Evolutionary conservation across 208 protist species (phyloP), one percentile per base, ranked within the genome.

Genomic region (Lotmaria passim): DNA sequence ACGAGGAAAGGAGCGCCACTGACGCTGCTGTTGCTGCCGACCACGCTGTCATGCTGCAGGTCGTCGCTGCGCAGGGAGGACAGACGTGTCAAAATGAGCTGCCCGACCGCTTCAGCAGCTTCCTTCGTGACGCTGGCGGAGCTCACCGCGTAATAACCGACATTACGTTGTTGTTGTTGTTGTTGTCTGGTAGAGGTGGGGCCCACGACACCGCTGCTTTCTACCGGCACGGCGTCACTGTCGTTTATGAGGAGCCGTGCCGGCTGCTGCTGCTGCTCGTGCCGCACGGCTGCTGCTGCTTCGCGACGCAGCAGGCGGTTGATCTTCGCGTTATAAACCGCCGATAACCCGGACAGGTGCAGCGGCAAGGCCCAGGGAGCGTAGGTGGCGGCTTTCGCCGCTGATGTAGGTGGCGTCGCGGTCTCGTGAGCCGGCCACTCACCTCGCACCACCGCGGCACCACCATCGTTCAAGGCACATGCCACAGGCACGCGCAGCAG

Each of bases 11-110:
- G 69, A 6, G 23, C 39, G n/a, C 71, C 63, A 50, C 63, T 66
- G 26, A 70, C 43, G 34, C 73, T 80, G 60, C 55, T 69, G 4
- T 55, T 56, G 44, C 61, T 69, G 23, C 56, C 50, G 7, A 47
- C 67, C 23, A 33, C 36, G 1, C 44, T 46, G 46, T 67, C 71
- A n/a, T 43, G 28, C 38, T 68, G 48, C 3, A 81, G 69, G 50
- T 81, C 66, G 21, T 69, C 64, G 21, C 28, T 69, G 48, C 62
- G 58, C 21, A 73, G 28, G 30, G 63, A 73, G 36, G 28, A 7
- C 24, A 85, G 38, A 31, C 79, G 68, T 8, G 57, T 38, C 12
- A 72, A 30, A 23, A 91, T 81, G 24, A 86, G 81, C 56, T 74
- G 47, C 33, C 64, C 73, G 0, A 86, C 69, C 0, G 77, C 83